Evolutionary conservation across 140 eudicot genomes (phyloP), one percentile per base, ranked within the genome.

Genomic region (Oenanthe javanica): DNA sequence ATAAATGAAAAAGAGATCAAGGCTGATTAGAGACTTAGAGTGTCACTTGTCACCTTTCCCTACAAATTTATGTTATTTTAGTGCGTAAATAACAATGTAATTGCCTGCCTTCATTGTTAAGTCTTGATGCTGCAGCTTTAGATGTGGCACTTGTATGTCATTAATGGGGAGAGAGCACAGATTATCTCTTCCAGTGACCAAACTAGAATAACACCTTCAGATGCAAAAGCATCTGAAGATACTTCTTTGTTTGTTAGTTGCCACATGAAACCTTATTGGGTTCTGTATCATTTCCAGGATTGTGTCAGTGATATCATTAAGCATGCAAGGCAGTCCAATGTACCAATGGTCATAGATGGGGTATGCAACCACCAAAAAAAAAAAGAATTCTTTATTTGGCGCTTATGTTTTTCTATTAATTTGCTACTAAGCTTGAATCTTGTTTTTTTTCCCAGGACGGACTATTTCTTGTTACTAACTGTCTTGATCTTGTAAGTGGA

Each of bases 321-420:
- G 94, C 91, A 81, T 80, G 97, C 99, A 63, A 84, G 96, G 83
- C 84, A 83, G 85, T 84, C 90, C 85, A 95, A 91, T 66, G 89
- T 92, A 51, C 99, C 99, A 8, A 91, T 95, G 92, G 97, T 95
- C 80, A 86, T 95, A 86, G 99, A 95, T 85, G 99, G 97, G 90
- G 99, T 95, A 88, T 82, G 92, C 82, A 50, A 71, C 80, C 5
- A 15, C 76, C 67, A 49, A 42, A 42, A 72, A 49, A 59, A 25
- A 43, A 0, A 25, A 3, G 36, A 14, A 25, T 14, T 46, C 70
- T 21, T 16, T 67, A 23, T 70, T 52, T 7, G 27, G 54, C 14
- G 42, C 54, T 66, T 27, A 15, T 52, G 10, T 82, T 73, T 9
- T 25, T 9, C 8, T 5, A 3, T 25, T 75, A 18, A 72, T 4